Evolutionary conservation across 1,284 basidiomycete species (phyloP).

Genomic region (Leccinum huronense): DNA sequence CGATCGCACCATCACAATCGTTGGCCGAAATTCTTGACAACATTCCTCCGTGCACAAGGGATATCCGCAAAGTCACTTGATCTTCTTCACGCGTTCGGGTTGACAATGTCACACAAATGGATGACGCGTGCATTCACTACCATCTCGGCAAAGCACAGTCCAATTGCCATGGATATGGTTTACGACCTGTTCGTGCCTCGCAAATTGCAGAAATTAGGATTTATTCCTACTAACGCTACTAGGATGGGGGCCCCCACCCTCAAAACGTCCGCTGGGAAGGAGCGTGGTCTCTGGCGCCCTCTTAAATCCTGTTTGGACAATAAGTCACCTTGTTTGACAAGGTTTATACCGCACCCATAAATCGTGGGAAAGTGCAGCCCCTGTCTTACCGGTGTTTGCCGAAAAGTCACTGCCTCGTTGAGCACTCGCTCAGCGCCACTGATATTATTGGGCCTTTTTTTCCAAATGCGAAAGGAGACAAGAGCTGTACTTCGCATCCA

Average conservation of each 20-base stretch:
- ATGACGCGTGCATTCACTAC: too few relatives aligned
- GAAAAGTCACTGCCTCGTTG: background rate
- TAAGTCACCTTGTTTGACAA: background rate
- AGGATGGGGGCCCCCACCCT: too few relatives aligned
- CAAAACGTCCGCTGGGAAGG: too few relatives aligned
- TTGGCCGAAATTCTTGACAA: constrained; percentile 3
- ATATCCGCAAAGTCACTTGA: background rate
- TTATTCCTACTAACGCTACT: too few relatives aligned
- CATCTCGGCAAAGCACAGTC: background rate
- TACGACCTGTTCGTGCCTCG: background rate
- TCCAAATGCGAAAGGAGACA: too few relatives aligned
- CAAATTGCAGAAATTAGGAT: background rate
- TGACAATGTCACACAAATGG: too few relatives aligned
- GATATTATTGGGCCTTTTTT: too few relatives aligned
- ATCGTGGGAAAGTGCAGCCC: background rate
- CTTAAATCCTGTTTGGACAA: too few relatives aligned
- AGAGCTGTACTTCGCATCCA: too few relatives aligned
- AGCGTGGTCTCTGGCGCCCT: too few relatives aligned
- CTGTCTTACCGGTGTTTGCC: background rate
- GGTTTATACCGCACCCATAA: background rate
- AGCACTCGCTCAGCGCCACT: too few relatives aligned
- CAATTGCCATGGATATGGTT: background rate
- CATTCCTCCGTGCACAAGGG: background rate
- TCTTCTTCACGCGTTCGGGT: too few relatives aligned
- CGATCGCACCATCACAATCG: background rate